Conservation (phyloP, 345 rosid species). For the Dipteronia sinensis region DNA sequence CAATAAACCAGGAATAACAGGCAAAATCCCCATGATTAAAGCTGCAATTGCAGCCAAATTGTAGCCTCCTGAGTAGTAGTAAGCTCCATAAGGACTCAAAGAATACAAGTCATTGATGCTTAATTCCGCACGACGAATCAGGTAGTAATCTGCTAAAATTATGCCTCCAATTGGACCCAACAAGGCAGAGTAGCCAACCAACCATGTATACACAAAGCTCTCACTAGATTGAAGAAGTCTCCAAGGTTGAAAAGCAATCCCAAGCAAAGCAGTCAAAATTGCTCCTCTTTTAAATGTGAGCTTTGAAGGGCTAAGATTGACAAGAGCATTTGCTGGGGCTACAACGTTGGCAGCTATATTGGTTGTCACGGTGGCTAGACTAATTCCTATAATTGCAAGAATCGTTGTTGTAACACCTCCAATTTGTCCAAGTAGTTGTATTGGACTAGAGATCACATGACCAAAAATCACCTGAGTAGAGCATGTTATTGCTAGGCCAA, state of each 20-base stretch:
- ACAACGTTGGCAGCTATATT: slow-evolving; percentile 94
- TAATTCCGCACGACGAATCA: slow-evolving; percentile 49
- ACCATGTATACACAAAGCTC: slow-evolving; percentile 95
- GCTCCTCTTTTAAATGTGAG: slow-evolving; percentile 91
- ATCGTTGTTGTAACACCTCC: slow-evolving; percentile 66
- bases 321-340: slow-evolving; percentile 91
- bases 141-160: slow-evolving; percentile 72
- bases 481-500: slow-evolving; percentile 79
- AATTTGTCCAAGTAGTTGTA: slow-evolving; percentile 68
- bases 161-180: slow-evolving; percentile 89
- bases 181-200: slow-evolving; percentile 85
- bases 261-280: slow-evolving; percentile 73
- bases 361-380: slow-evolving; percentile 81
- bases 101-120: slow-evolving; percentile 61
- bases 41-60: slow-evolving; percentile 64
- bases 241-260: slow-evolving; percentile 91
- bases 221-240: slow-evolving; percentile 82
- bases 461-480: slow-evolving; percentile 83
- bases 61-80: slow-evolving; percentile 66
- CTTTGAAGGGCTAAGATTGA: slow-evolving; percentile 75
- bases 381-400: slow-evolving; percentile 75
- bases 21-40: slow-evolving; percentile 66
- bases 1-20: slow-evolving; percentile 82
- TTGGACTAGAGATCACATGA: slow-evolving; percentile 73
- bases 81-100: slow-evolving; percentile 56